Conservation (phyloP, 2,329 filamentous ascomycete genomes). For the Venturia nashicola region DNA sequence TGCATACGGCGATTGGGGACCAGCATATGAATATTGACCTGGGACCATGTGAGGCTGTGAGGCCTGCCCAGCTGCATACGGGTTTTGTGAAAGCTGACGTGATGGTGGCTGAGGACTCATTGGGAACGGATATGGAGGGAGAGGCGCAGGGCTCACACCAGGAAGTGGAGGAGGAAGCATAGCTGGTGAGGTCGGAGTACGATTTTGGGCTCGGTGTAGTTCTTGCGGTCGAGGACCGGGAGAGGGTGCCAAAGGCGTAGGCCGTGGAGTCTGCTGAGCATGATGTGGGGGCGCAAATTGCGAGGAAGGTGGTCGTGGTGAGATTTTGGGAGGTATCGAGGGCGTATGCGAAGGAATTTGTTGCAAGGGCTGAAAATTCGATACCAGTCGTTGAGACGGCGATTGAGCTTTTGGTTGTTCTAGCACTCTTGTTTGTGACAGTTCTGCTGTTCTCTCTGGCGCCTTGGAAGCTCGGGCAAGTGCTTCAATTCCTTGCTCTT, state of each 20-base stretch:
- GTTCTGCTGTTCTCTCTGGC: not conserved
- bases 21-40: not conserved
- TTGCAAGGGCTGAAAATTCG: not conserved
- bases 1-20: not conserved
- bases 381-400: not conserved
- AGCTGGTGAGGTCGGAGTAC: constrained; percentile 22
- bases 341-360: not conserved
- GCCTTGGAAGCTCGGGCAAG: not conserved
- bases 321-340: constrained; percentile 1
- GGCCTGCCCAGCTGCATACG: not conserved
- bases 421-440: not conserved
- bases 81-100: not conserved
- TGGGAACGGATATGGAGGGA: constrained; percentile 6
- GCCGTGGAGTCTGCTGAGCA: constrained; percentile 22
- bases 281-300: constrained; percentile 22
- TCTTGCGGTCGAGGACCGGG: constrained; percentile 19
- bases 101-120: constrained; percentile 2
- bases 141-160: constrained; percentile 15
- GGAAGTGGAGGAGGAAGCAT: constrained; percentile 22
- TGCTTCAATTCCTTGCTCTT: not conserved
- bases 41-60: not conserved
- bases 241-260: constrained; percentile 11
- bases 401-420: not conserved
- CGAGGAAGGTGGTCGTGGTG: constrained; percentile 4
- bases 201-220: constrained; percentile 16